phyloP scores from a whole-genome alignment of 805 yeast genomes.

The Cyberlindnera bimundalis region DNA sequence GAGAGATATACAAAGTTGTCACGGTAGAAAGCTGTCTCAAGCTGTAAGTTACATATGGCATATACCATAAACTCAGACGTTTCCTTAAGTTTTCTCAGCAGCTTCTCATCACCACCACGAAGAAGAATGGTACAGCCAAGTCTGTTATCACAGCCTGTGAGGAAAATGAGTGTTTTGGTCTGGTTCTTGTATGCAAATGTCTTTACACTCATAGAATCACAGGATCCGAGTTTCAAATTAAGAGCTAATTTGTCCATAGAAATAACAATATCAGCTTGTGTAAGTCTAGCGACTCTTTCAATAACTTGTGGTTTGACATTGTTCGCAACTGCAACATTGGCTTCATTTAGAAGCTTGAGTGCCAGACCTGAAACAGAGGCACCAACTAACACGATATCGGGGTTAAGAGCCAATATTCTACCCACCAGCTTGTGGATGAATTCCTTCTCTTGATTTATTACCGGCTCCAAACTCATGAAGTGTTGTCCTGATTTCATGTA shows the following conservation, averaged over 20 bases:
- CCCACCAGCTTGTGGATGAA: conserved; percentile 78
- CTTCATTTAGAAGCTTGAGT: conserved; percentile 60
- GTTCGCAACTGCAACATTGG: conserved; percentile 77
- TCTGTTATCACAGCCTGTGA: conserved; percentile 70
- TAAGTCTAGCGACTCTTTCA: conserved; percentile 70
- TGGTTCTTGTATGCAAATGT: conserved; percentile 54
- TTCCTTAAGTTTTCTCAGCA: conserved; percentile 65
- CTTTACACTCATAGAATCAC: conserved; percentile 68
- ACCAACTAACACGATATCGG: conserved; percentile 76
- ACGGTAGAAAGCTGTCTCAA: conserved; percentile 72
- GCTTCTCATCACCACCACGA: conserved; percentile 70
- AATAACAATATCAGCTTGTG: conserved; percentile 80
- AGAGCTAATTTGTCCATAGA: conserved; percentile 83
- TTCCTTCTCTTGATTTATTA: conserved; percentile 83
- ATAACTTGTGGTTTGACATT: conserved; percentile 80
- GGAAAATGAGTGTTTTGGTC: conserved; percentile 70
- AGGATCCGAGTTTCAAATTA: conserved; percentile 68
- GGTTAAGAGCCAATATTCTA: conserved; percentile 69
- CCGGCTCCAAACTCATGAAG: conserved; percentile 77
- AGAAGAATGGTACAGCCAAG: conserved; percentile 83
- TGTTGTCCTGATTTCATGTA: conserved; percentile 74
- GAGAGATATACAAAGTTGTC: conserved; percentile 61
- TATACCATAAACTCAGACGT: conserved; percentile 79
- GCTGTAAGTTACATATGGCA: conserved; percentile 69
- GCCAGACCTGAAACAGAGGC: conserved; percentile 84